Evolutionary conservation across 306 rosid species (phyloP).

Genomic region (Geum urbanum): DNA sequence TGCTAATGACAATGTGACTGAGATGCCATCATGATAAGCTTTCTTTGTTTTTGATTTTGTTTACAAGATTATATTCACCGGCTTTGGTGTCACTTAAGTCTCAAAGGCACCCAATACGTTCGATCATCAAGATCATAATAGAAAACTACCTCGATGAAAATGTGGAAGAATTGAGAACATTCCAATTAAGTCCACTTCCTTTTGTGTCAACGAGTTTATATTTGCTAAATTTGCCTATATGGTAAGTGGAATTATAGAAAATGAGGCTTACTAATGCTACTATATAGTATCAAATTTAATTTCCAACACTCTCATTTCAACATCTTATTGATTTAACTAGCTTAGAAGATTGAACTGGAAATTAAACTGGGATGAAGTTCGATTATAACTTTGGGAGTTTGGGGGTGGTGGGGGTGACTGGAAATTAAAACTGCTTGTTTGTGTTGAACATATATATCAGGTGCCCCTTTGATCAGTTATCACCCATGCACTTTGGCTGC

Average conservation of each 20-base stretch:
- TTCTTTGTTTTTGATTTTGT: not conserved
- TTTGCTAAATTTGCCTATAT: not conserved
- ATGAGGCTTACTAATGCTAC: not conserved
- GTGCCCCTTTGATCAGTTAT: slow-evolving; percentile 17
- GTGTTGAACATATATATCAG: slow-evolving; percentile 2
- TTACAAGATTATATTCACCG: not conserved
- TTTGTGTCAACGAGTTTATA: not conserved
- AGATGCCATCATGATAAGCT: slow-evolving; percentile 30
- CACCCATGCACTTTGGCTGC: slow-evolving; percentile 11
- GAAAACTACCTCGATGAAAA: too few relatives aligned
- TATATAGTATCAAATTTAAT: too few relatives aligned
- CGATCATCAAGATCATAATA: too few relatives aligned
- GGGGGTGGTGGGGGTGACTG: not conserved
- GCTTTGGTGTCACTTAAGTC: too few relatives aligned
- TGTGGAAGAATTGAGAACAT: not conserved
- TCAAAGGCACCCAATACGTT: too few relatives aligned
- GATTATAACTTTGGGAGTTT: not conserved
- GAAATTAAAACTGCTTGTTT: not conserved
- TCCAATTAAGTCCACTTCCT: not conserved
- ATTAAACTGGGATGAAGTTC: not conserved
- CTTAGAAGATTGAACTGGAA: not conserved
- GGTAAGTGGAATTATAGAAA: not conserved
- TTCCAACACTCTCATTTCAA: not conserved
- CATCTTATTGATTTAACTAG: not conserved
- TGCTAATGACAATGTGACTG: slow-evolving; percentile 13